These are phyloP conservation scores for Penicillium sp. DNA, from an alignment of 2,329 filamentous ascomycete species.

Conservation along the genomic window DNA sequence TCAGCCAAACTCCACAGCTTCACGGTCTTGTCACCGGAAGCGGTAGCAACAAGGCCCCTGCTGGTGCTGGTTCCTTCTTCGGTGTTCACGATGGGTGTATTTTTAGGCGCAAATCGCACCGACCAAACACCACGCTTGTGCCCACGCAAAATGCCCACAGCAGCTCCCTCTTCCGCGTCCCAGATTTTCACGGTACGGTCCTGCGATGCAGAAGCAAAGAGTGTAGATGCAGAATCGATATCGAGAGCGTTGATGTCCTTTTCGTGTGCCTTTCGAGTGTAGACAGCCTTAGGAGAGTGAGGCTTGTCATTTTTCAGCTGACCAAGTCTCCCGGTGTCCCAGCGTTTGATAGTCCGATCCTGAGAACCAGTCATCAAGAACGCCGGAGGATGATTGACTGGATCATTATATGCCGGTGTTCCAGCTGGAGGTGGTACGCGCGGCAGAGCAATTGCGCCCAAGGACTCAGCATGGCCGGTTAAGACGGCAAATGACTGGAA, in stretches of 20 bases:
- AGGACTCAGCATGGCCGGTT: slow-evolving; percentile 86
- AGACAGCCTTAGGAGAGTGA: slow-evolving; percentile 54
- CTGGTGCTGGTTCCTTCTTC: slow-evolving; percentile 63
- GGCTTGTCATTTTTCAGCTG: slow-evolving; percentile 40
- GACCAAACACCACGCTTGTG: slow-evolving; percentile 96
- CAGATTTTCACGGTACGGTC: slow-evolving; percentile 97
- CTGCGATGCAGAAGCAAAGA: slow-evolving; percentile 94
- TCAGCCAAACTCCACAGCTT: slow-evolving; percentile 91
- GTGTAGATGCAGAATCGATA: slow-evolving; percentile 63
- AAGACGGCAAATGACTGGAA: slow-evolving; percentile 78
- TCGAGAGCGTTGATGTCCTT: slow-evolving; percentile 98
- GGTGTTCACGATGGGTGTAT: slow-evolving; percentile 69
- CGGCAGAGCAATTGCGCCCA: slow-evolving; percentile 83
- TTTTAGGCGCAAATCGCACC: slow-evolving; percentile 77
- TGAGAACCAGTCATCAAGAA: slow-evolving; percentile 91
- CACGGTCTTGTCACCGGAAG: slow-evolving; percentile 91
- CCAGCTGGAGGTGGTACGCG: slow-evolving; percentile 60
- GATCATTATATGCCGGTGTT: slow-evolving; percentile 65
- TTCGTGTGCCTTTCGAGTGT: slow-evolving; percentile 92
- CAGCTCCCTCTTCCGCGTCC: slow-evolving; percentile 82
- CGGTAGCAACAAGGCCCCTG: slow-evolving; percentile 79
- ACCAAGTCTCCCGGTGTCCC: slow-evolving; percentile 66
- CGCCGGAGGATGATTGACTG: slow-evolving; percentile 70
- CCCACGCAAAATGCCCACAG: slow-evolving; percentile 82
- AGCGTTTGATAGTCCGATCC: slow-evolving; percentile 90